A percentile compares a stretch with the other conserved stretches of the same genome.
phyloP scores from a whole-genome alignment of 2,329 filamentous ascomycete species.

The Neofusicoccum kwambonambiense region DNA sequence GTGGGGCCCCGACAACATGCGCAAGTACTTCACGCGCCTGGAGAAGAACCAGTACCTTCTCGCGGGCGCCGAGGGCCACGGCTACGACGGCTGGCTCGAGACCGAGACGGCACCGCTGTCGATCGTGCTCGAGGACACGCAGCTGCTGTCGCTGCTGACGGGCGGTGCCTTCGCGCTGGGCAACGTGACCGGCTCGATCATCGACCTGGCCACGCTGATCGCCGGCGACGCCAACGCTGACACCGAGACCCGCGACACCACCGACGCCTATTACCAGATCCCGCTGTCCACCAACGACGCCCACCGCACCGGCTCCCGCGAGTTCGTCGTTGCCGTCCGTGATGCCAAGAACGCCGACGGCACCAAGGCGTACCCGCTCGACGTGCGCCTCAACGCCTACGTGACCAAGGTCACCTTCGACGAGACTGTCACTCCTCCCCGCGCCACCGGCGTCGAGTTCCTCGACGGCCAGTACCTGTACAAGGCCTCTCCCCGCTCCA shows the following conservation, averaged over 20 bases:
- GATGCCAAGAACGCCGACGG: conserved; percentile 52
- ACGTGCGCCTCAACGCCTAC: conserved; percentile 59
- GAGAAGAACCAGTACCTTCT: conserved; percentile 56
- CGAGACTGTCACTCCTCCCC: conserved; percentile 59
- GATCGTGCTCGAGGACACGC: conserved; percentile 51
- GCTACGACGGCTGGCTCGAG: conserved; percentile 57
- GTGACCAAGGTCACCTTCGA: conserved; percentile 68
- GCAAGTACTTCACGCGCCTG: conserved; percentile 54
- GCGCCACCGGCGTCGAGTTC: conserved; percentile 45
- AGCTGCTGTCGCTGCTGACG: conserved; percentile 53
- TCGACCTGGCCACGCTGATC: conserved; percentile 45
- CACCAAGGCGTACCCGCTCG: conserved; percentile 55
- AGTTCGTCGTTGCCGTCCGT: conserved; percentile 54
- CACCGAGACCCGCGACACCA: conserved; percentile 44
- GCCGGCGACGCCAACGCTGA: conserved; percentile 53
- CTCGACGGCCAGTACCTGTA: conserved; percentile 41
- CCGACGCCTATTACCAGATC: conserved; percentile 56
- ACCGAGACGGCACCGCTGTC: conserved; percentile 41
- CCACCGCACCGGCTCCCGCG: conserved; percentile 54
- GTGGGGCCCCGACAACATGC: conserved; percentile 60
- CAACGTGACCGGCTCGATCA: conserved; percentile 34
- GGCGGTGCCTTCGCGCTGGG: conserved; percentile 54
- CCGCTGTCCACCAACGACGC: conserved; percentile 53
- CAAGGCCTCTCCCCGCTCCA: conserved; percentile 34
- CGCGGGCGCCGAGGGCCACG: conserved; percentile 49